These are phyloP conservation scores for Cornus controversa DNA, from an alignment of 148 eudicot genomes.

Conservation along the genomic window DNA sequence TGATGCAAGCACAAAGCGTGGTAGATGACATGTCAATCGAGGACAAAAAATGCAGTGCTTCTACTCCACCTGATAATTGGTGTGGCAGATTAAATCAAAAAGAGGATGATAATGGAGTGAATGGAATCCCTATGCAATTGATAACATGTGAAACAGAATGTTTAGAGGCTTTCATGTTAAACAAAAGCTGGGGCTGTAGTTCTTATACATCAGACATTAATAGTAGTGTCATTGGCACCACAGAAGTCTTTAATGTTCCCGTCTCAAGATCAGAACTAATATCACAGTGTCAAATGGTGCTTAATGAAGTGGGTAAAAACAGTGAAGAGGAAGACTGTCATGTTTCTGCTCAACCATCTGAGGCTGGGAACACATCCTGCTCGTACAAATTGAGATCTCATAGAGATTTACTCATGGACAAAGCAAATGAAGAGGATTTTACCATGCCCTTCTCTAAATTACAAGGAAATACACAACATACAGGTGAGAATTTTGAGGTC, in stretches of 20 bases:
- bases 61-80: neutral
- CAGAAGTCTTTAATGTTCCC: neutral
- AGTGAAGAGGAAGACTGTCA: neutral
- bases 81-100: neutral
- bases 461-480: neutral
- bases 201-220: neutral
- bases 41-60: neutral
- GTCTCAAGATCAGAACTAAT: neutral
- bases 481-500: slow-evolving; percentile 12
- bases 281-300: neutral
- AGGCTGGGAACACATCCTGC: neutral
- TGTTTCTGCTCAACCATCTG: slow-evolving; percentile 1
- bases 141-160: neutral
- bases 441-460: neutral
- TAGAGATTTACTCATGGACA: neutral
- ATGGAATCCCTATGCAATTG: neutral
- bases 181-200: slow-evolving; percentile 2
- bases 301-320: neutral
- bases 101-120: neutral
- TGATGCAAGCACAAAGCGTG: neutral
- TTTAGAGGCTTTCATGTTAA: slow-evolving; percentile 1
- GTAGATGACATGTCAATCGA: slow-evolving; percentile 8
- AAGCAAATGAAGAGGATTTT: slow-evolving; percentile 8
- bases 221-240: neutral
- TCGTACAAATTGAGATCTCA: neutral